Evolutionary conservation across 2,329 filamentous ascomycete species (phyloP), one percentile per base, ranked within the genome.

Genomic region (Mycocentrospora acerina): DNA sequence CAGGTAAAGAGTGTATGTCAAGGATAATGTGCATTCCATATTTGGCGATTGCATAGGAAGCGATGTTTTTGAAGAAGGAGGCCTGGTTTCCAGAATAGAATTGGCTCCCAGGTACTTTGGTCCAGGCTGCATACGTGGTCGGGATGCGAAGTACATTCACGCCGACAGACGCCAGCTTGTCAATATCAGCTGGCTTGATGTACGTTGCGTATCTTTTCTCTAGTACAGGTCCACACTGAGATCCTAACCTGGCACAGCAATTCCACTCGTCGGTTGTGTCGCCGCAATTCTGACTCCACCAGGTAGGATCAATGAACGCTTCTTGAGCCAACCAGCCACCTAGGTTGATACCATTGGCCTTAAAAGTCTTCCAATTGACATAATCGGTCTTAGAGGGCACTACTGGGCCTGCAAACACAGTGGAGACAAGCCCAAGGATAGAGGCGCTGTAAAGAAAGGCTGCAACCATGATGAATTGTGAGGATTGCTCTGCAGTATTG

Each of bases 21-120:
- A 67, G 44, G 18, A 68, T 53, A 32, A 67, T 46, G 38, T 68
- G 64, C 63, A 67, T 68, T 29, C 49, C 53, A 40, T 66, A 62
- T 17, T 53, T 62, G 7, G 48, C 40, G 32, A 68, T 69, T 24
- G 66, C 66, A 35, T 69, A 70, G 7, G 55, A 51, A 7, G 62
- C 49, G 25, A 69, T 62, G 2, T 36, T 50, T 27, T 50, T 48
- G n/a, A 70, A 48, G 41, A 57, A 54, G 12, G 42, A 33, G 6
- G 42, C 31, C 39, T 70, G 66, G 17, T 60, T 59, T 16, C 66
- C 66, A 24, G 37, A 42, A 45, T 69, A 66, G 14, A 67, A 46
- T 18, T 58, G 35, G 5, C 47, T 55, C 3, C 64, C 63, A 7
- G 65, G 64, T 7, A 67, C 54, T 12, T 61, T 53, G 32, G 68